Conservation (phyloP, 306 rosid species). For the Inga leiocalycina region DNA sequence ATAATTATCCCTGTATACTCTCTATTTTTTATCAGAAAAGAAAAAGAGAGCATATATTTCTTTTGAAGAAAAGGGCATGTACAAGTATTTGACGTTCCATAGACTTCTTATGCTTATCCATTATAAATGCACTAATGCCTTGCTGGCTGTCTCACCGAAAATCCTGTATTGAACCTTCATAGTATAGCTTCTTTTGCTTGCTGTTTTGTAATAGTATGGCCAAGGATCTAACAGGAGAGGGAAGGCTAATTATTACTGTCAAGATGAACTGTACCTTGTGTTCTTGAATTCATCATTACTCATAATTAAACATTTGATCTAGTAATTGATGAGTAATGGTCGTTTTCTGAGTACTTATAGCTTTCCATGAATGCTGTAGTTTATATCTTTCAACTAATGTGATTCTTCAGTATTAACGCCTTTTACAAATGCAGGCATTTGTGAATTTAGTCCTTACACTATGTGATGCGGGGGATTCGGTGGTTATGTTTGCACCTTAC, state of each 20-base stretch:
- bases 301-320: conserved; percentile 2
- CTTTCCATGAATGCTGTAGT: not conserved
- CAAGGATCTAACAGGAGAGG: not conserved
- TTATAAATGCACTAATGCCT: not conserved
- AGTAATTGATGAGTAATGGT: not conserved
- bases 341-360: not conserved
- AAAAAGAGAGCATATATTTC: not conserved
- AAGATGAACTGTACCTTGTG: not conserved
- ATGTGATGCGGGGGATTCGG: conserved; percentile 86
- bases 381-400: conserved; percentile 24
- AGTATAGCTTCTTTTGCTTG: conserved; percentile 19
- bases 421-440: conserved; percentile 71
- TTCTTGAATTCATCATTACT: not conserved
- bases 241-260: not conserved
- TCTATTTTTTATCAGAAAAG: conserved; percentile 8
- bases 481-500: conserved; percentile 78
- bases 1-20: conserved; percentile 20
- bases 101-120: not conserved
- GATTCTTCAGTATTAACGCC: conserved; percentile 34
- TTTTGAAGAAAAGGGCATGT: conserved; percentile 22
- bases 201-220: not conserved
- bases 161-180: conserved; percentile 6
- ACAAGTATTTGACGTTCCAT: conserved; percentile 24
- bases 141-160: not conserved
- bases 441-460: conserved; percentile 92